Percentiles rank a stretch among this genome's conserved stretches.
These are phyloP conservation scores for Aspergillus avenaceus DNA, from an alignment of 495 filamentous ascomycete genomes.

Conservation along the genomic window DNA sequence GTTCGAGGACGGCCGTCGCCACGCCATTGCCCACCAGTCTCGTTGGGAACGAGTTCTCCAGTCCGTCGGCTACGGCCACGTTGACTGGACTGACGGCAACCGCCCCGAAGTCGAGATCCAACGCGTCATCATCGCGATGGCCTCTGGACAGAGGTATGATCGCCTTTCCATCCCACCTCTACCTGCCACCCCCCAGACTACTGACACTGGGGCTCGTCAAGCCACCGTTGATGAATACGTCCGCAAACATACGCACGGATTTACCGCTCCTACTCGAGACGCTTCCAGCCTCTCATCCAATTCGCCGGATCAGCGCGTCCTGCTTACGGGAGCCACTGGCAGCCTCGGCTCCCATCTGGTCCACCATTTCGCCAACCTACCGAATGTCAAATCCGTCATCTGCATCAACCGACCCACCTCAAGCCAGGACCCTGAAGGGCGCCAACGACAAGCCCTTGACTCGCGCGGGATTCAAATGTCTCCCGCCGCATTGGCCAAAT, in stretches of 20 bases:
- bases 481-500: slow-evolving; percentile 21
- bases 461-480: slow-evolving; percentile 30
- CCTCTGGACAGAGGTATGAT: slow-evolving; percentile 26
- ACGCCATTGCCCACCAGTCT: slow-evolving; percentile 27
- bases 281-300: neutral
- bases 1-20: slow-evolving; percentile 41
- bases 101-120: slow-evolving; percentile 29
- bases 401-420: slow-evolving; percentile 37
- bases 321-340: slow-evolving; percentile 51
- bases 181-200: neutral
- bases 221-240: slow-evolving; percentile 26
- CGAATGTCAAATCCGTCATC: slow-evolving; percentile 31
- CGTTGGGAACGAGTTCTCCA: slow-evolving; percentile 34
- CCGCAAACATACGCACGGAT: slow-evolving; percentile 16
- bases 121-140: slow-evolving; percentile 37
- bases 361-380: slow-evolving; percentile 24
- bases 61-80: slow-evolving; percentile 33
- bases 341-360: slow-evolving; percentile 47
- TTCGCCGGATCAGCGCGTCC: slow-evolving; percentile 16
- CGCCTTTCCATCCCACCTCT: neutral
- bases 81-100: slow-evolving; percentile 43
- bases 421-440: neutral
- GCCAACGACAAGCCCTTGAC: slow-evolving; percentile 35
- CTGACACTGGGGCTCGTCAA: slow-evolving; percentile 20
- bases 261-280: slow-evolving; percentile 1